These are phyloP conservation scores for Chlorella sorokiniana DNA, from an alignment of 139 green algal species.

Conservation along the genomic window DNA sequence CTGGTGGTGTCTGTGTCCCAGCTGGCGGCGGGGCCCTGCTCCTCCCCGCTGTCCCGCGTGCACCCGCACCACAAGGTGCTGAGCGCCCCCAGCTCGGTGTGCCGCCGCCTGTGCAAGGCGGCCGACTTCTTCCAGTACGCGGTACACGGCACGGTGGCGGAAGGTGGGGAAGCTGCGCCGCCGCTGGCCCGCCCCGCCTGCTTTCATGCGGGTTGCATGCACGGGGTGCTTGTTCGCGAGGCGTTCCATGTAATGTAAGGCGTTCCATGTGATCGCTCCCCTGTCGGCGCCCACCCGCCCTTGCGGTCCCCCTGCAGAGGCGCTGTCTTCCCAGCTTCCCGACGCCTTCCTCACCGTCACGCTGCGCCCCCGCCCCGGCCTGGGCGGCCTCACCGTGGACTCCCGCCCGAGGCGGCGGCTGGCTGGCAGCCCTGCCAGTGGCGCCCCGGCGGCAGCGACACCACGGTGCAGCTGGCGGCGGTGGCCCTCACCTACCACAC, in stretches of 20 bases:
- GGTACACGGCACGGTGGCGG: constrained; percentile 33
- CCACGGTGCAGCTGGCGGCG: constrained; percentile 28
- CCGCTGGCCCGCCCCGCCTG: not conserved
- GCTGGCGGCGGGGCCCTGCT: constrained; percentile 13
- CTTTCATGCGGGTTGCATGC: not conserved
- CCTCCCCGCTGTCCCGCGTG: not conserved
- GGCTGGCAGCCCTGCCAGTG: constrained; percentile 7
- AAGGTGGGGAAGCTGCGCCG: constrained; percentile 1
- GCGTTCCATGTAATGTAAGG: not conserved
- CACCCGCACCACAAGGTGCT: constrained; percentile 1
- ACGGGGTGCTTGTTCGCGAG: not conserved
- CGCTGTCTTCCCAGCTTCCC: not conserved
- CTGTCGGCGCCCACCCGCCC: too few species aligned
- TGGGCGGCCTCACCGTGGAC: constrained; percentile 30
- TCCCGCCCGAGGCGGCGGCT: not conserved
- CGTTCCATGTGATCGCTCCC: too few species aligned
- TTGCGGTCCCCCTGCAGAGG: constrained; percentile 1
- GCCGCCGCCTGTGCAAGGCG: constrained; percentile 38
- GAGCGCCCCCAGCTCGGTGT: constrained; percentile 32
- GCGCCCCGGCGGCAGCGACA: constrained; percentile 36
- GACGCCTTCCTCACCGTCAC: not conserved
- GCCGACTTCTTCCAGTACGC: constrained; percentile 50
- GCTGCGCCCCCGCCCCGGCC: constrained; percentile 13
- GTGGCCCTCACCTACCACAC: constrained; percentile 32
- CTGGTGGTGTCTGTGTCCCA: not conserved